Conservation (phyloP, 2,329 filamentous ascomycete genomes). For the Teratosphaeria zuluensis region DNA sequence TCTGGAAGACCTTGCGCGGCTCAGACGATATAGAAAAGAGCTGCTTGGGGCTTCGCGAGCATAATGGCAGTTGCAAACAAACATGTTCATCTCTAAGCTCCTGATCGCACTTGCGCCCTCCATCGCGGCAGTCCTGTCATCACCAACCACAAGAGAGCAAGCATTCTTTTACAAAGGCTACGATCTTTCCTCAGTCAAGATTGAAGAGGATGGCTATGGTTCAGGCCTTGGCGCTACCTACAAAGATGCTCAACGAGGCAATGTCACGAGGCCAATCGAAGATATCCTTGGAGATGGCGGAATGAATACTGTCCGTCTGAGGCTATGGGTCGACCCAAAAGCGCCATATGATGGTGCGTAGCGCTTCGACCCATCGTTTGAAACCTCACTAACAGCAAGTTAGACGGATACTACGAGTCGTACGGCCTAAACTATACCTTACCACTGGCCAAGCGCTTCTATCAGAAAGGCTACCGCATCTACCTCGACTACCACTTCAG, state of each 20-base stretch:
- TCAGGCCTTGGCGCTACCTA: conserved; percentile 21
- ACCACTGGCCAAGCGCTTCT: conserved; percentile 25
- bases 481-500: conserved; percentile 26
- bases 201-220: conserved; percentile 22
- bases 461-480: conserved; percentile 27
- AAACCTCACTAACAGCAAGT: neutral
- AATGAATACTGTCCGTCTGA: conserved; percentile 27
- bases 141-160: neutral
- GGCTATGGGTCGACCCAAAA: conserved; percentile 22
- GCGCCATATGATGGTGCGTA: conserved; percentile 18
- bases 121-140: neutral
- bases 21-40: too few species aligned
- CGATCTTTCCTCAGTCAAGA: conserved; percentile 31
- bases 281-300: conserved; percentile 28
- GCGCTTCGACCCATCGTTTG: neutral
- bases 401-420: conserved; percentile 15
- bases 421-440: conserved; percentile 26
- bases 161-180: conserved; percentile 29
- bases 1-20: too few species aligned
- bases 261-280: conserved; percentile 27
- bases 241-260: conserved; percentile 28
- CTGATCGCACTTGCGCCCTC: neutral
- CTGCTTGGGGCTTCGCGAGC: too few species aligned
- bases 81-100: neutral
- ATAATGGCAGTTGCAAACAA: neutral